A percentile compares a stretch with the other conserved stretches of the same genome.
Conservation (phyloP, 192 early-diverging fungal genomes). For the Entomortierella parvispora region DNA sequence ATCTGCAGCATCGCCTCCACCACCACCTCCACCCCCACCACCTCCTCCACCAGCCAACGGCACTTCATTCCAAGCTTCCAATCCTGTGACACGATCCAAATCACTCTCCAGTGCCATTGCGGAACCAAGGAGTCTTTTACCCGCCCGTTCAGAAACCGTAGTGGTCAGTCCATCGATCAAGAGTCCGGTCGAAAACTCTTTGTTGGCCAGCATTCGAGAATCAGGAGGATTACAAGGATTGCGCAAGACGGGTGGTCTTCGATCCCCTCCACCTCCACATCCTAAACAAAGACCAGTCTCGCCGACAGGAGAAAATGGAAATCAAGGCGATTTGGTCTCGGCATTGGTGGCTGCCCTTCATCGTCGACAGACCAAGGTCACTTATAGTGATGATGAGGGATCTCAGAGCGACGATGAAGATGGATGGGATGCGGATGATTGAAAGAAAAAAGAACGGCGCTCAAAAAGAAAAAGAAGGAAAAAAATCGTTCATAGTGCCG, state of each 20-base stretch:
- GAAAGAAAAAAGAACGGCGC: not conserved
- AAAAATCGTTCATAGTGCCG: not conserved
- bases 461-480: not conserved
- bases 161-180: not conserved
- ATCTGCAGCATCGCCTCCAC: conserved; percentile 5
- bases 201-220: conserved; percentile 45
- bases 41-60: conserved; percentile 12
- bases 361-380: conserved; percentile 41
- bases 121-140: not conserved
- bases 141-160: not conserved
- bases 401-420: conserved; percentile 36
- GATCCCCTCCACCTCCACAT: conserved; percentile 28
- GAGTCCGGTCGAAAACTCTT: conserved; percentile 26
- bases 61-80: not conserved
- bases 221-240: conserved; percentile 41
- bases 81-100: not conserved
- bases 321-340: conserved; percentile 43
- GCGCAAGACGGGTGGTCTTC: conserved; percentile 47
- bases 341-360: conserved; percentile 45
- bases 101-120: not conserved
- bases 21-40: conserved; percentile 24
- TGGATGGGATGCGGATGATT: conserved; percentile 41
- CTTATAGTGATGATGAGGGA: conserved; percentile 42
- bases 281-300: conserved; percentile 1
- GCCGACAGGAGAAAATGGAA: conserved; percentile 3